Base-by-base conservation (phyloP, 768 basidiomycete genomes). In the Lactarius evosmus region DNA sequence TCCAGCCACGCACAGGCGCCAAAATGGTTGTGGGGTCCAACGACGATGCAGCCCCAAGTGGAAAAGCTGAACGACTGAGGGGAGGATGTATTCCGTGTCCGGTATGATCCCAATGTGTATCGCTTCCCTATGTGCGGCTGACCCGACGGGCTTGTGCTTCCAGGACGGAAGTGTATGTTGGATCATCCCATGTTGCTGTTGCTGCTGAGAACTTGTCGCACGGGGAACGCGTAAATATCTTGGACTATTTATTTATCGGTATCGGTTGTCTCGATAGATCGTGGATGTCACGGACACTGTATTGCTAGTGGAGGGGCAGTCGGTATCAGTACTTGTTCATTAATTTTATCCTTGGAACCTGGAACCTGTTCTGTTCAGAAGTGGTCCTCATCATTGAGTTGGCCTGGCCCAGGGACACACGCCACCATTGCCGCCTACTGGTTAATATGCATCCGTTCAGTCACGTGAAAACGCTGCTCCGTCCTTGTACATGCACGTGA, bases 81-180 rank as follows among this genome's bases (percentile, higher is more conserved):
- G 65, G 65, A 34, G 65, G 65, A 56, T 66, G 65, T 40, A 25
- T 66, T 19, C 65, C 65, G 7, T 66, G 65, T 63, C 65, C 65
- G 44, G 65, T 66, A 54, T 40, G 58, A 49, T 8, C 19, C 11
- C 27, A 49, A 12, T 25, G 6, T 49, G 32, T 30, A 22, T 56
- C 16, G 6, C 16, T 36, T 27, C 9, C 40, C 2, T 9, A 3
- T 22, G 19, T 40, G 19, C 7, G 5, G 9, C 25, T 36, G 36
- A 17, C 25, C n/a, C 9, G 19, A 29, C 49, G 56, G 34, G 56
- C 33, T 16, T 29, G 12, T 52, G 3, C 12, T n/a, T n/a, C 2
- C 34, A 66, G 65, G 65, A 66, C 38, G 65, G 65, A 44, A 62
- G 61, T 30, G 41, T 66, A 19, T 66, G 65, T 52, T 66, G 61